Base-by-base conservation (phyloP, 768 basidiomycete species). In the Serpula lacrymans region DNA sequence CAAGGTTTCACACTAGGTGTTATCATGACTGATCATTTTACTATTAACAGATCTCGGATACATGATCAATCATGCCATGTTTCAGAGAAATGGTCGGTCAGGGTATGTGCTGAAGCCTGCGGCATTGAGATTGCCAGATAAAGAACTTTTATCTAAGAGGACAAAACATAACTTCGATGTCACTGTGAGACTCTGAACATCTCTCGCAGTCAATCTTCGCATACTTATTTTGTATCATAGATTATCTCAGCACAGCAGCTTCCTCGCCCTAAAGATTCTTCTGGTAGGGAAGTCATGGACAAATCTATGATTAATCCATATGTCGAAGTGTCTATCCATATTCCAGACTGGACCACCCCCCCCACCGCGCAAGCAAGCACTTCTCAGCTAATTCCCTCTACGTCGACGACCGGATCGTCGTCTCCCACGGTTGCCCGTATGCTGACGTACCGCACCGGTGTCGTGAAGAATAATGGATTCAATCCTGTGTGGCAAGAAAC, bases 11-110 rank as follows among this genome's bases (percentile, higher is more conserved):
- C 21, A 22, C 16, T 5, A 37, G 27, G 9, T 23, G 30, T 17
- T 28, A 21, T 21, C 29, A 23, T 14, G 28, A 30, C 43, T 51
- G 29, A 52, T 43, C 12, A 39, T 24, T 17, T 11, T 41, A 34
- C 18, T 29, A 21, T 37, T 43, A n/a, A 43, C 58, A 92, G 93
- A 97, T 62, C 64, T 91, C 37, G 93, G 91, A 2, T 87, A 84
- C 55, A 82, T 84, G 69, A 89, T 97, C 59, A 99, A 96, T 54
- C 81, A 88, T 45, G 90, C 94, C 5, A 93, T 98, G 90, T 99
- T 99, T 62, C 82, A 84, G 48, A 74, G 87, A 3, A 94, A 95
- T 50, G 88, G 86, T n/a, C 76, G 86, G 5, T 72, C 78, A 2
- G 95, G 95, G 0, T 96, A 90, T 53, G 82, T 99, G 2, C 75